A percentile compares a stretch with the other conserved stretches of the same genome.
These are phyloP conservation scores for Phoma herbarum DNA, from an alignment of 2,329 filamentous ascomycete species.

Conservation along the genomic window DNA sequence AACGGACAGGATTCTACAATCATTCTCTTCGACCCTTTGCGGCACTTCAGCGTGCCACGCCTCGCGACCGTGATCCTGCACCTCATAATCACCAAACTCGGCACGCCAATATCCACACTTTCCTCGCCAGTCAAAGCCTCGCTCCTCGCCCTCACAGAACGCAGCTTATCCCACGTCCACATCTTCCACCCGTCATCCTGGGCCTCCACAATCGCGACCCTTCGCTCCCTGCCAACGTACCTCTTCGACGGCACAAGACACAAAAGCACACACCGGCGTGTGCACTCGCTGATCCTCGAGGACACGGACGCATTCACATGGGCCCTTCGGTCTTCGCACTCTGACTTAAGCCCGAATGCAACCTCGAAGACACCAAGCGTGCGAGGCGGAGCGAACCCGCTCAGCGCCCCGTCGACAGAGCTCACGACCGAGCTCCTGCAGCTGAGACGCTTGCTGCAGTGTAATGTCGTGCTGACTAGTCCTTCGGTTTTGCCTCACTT, in stretches of 20 bases:
- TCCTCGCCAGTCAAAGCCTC: not conserved
- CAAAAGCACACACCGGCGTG: slow-evolving; percentile 55
- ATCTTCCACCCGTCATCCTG: slow-evolving; percentile 65
- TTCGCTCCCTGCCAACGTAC: slow-evolving; percentile 59
- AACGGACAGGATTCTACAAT: slow-evolving; percentile 56
- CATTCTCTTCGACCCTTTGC: slow-evolving; percentile 65
- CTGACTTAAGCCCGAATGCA: not conserved
- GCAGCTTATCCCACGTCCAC: slow-evolving; percentile 64
- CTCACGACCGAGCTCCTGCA: slow-evolving; percentile 26
- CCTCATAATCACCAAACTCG: slow-evolving; percentile 18
- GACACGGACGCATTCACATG: slow-evolving; percentile 61
- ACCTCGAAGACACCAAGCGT: not conserved
- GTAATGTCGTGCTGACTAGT: slow-evolving; percentile 26
- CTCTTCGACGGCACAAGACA: slow-evolving; percentile 61
- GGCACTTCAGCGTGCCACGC: slow-evolving; percentile 61
- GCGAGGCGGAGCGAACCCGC: slow-evolving; percentile 16
- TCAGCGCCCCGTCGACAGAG: slow-evolving; percentile 24
- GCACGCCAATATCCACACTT: not conserved
- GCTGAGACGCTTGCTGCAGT: slow-evolving; percentile 25
- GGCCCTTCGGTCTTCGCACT: slow-evolving; percentile 17
- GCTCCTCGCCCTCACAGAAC: slow-evolving; percentile 41
- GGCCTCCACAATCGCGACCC: slow-evolving; percentile 58
- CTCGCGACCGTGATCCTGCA: slow-evolving; percentile 53
- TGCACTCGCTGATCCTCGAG: slow-evolving; percentile 64
- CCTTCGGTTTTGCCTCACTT: slow-evolving; percentile 19